These are phyloP conservation scores for Daldinia sp. DNA, from an alignment of 2,329 filamentous ascomycete genomes.

Conservation along the genomic window DNA sequence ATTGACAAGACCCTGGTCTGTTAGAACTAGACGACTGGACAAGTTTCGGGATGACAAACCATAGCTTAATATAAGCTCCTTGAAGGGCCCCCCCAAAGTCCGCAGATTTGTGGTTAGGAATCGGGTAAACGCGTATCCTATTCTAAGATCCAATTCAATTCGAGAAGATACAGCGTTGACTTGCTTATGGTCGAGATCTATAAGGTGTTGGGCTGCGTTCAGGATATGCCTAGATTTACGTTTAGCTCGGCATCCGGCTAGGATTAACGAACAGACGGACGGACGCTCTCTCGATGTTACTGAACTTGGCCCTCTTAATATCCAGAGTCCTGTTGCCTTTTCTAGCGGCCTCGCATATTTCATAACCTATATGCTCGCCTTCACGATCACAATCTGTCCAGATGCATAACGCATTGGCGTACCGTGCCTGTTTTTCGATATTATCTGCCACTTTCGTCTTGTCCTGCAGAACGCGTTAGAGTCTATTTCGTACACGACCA, in stretches of 20 bases:
- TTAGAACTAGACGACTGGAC: constrained; percentile 30
- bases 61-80: constrained; percentile 78
- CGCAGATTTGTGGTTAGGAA: constrained; percentile 84
- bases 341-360: constrained; percentile 83
- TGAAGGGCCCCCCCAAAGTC: constrained; percentile 71
- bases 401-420: constrained; percentile 82
- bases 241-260: constrained; percentile 5
- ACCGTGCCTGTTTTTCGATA: constrained; percentile 79
- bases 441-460: constrained; percentile 85
- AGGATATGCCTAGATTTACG: constrained; percentile 75
- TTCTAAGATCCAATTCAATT: constrained; percentile 91
- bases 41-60: constrained; percentile 58
- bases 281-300: constrained; percentile 91
- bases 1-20: constrained; percentile 82
- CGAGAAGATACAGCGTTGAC: constrained; percentile 87
- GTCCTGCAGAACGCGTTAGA: constrained; percentile 60
- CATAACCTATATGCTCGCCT: constrained; percentile 93
- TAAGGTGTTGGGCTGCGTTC: constrained; percentile 78
- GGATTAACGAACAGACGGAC: constrained; percentile 42
- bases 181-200: constrained; percentile 83
- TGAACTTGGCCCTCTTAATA: constrained; percentile 88
- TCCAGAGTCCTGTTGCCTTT: constrained; percentile 77
- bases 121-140: constrained; percentile 91
- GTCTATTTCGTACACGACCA: neutral
- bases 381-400: constrained; percentile 99